Base-by-base conservation (phyloP, 2,329 filamentous ascomycete genomes). In the Cordyceps javanica region DNA sequence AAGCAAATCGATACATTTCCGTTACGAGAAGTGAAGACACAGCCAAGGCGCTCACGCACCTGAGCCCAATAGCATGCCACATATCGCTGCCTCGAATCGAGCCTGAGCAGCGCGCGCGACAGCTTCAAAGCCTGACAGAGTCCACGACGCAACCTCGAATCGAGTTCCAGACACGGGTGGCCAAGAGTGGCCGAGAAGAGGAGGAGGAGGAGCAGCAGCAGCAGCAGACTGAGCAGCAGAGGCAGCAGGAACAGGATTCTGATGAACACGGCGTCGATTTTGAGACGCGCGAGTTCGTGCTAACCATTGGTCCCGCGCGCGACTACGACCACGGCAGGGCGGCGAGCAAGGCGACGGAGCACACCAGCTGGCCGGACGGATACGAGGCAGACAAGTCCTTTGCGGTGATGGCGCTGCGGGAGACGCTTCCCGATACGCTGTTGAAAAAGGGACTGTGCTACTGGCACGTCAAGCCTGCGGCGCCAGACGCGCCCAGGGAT, bases 11-110 rank as follows among this genome's bases (percentile, higher is more conserved):
- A 34, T 58, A 53, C 41, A 68, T 83, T 41, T 77, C 76, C 13
- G 69, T 83, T 25, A 74, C 79, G 19, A 71, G 70, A 48, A 73
- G 71, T 19, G 64, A 68, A 16, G 66, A 70, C 4, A 73, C 71
- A 13, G 79, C 75, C 13, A 58, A 62, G 3, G 62, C 63, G 36
- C 70, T 82, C n/a, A 59, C 80, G 38, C 62, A 61, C 26, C 60
- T 60, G 39, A 82, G 80, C 60, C 81, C 81, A 1, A 66, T 82
- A 42, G 69, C 70, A 30, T 82, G 79, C 62, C 71, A 72, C 26
- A 63, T 79, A 54, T 61, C 75, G 38, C 64, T 61, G 1, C 68
- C 68, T 16, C 51, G 38, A 11, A 61, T 58, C 42, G 60, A 66
- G 19, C 65, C 69, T 21, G 66, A 65, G 50, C 65, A 69, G n/a